A percentile compares a stretch with the other conserved stretches of the same genome.
phyloP scores from a whole-genome alignment of 805 yeast species.

The Metschnikowia noctiluminum region DNA sequence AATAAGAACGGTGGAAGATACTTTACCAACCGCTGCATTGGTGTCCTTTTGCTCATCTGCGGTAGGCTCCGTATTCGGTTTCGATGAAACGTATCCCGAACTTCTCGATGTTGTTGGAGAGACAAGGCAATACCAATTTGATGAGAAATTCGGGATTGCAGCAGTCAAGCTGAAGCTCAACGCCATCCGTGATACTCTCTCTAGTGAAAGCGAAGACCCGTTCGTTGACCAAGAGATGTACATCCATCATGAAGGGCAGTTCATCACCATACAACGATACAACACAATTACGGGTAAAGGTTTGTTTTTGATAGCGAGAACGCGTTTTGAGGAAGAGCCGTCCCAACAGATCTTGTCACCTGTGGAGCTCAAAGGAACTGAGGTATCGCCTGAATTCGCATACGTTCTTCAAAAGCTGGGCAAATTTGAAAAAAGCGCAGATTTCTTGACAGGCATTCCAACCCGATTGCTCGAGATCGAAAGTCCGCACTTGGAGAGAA shows the following conservation, averaged over 20 bases:
- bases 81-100: conserved; percentile 86
- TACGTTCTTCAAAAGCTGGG: conserved; percentile 55
- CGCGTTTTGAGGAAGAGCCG: conserved; percentile 56
- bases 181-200: conserved; percentile 53
- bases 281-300: conserved; percentile 85
- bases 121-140: conserved; percentile 54
- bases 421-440: conserved; percentile 38
- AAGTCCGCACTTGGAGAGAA: conserved; percentile 45
- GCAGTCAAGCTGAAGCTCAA: conserved; percentile 62
- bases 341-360: conserved; percentile 57
- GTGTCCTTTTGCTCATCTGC: conserved; percentile 93
- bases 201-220: conserved; percentile 55
- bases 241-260: conserved; percentile 91
- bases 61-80: conserved; percentile 91
- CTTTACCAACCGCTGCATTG: conserved; percentile 90
- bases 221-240: conserved; percentile 74
- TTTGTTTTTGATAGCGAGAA: conserved; percentile 82
- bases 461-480: conserved; percentile 54
- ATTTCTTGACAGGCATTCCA: conserved; percentile 59
- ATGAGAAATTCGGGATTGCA: conserved; percentile 61
- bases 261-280: conserved; percentile 82
- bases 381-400: conserved; percentile 54
- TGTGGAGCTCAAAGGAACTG: conserved; percentile 56
- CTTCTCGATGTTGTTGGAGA: conserved; percentile 80
- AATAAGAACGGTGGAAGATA: conserved; percentile 89